These are phyloP conservation scores for Teratosphaeria pseudoeucalypti DNA, from an alignment of 2,329 filamentous ascomycete species.

Conservation along the genomic window DNA sequence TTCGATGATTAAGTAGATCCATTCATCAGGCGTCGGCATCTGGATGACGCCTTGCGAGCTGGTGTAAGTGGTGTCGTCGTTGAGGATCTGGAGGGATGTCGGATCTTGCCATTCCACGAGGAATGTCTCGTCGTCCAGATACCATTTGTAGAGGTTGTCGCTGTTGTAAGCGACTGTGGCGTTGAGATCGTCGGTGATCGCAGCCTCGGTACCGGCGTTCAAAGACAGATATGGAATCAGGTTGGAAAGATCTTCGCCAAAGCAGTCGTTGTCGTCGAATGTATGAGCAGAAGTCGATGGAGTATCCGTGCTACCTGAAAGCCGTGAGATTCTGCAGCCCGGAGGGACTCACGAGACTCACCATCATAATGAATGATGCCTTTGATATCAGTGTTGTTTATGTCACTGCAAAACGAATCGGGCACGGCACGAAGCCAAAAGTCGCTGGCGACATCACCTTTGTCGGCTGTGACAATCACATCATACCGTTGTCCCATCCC, in stretches of 20 bases:
- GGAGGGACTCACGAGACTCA: not conserved
- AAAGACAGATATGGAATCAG: constrained; percentile 26
- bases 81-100: constrained; percentile 27
- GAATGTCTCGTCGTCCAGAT: constrained; percentile 31
- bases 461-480: constrained; percentile 22
- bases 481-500: constrained; percentile 29
- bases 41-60: constrained; percentile 27
- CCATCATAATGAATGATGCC: constrained; percentile 29
- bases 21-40: constrained; percentile 23
- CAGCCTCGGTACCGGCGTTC: constrained; percentile 10
- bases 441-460: constrained; percentile 18
- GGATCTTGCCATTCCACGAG: constrained; percentile 29
- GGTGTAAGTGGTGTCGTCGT: constrained; percentile 23
- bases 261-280: constrained; percentile 26
- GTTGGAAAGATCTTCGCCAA: constrained; percentile 26
- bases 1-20: constrained; percentile 32
- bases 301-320: constrained; percentile 11
- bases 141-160: constrained; percentile 30
- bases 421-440: constrained; percentile 29
- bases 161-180: constrained; percentile 23
- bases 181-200: constrained; percentile 12
- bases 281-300: constrained; percentile 25
- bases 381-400: constrained; percentile 22
- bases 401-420: constrained; percentile 30
- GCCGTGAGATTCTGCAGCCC: not conserved